Base-by-base conservation (phyloP, 2,329 filamentous ascomycete genomes). In the Fusarium luffae region DNA sequence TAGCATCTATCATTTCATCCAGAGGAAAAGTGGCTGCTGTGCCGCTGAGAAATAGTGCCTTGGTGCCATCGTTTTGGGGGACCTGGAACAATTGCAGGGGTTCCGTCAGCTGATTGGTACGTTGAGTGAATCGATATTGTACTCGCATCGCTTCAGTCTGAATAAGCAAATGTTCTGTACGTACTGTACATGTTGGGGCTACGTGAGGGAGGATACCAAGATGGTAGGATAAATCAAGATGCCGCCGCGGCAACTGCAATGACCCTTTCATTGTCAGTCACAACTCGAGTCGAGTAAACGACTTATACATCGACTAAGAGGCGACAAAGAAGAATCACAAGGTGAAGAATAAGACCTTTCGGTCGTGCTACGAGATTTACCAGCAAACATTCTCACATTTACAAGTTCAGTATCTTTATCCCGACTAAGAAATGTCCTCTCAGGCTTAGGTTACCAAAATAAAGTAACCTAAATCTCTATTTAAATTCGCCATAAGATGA, bases 81-180 rank as follows among this genome's bases (percentile, higher is more conserved):
- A 42, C 49, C 32, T 52, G 49, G 59, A 62, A 47, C 40, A 34
- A n/a, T 54, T 47, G 48, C 71, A 75, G 54, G 64, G 70, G 61
- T 48, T 50, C 23, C 19, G 44, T 55, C 42, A 51, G 41, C 63
- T 59, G 48, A 66, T 64, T 60, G 50, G 59, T 13, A 47, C 18
- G 41, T 16, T 41, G 32, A 43, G 28, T 44, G 54, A 71, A 57
- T 55, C 48, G 7, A 37, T 11, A 37, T 48, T 48, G 25, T 57
- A 14, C 11, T 47, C n/a, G 25, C 18, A 32, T 18, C 14, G 44
- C 23, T 49, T 32, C 28, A 32, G 28, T 16, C 9, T 8, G 10
- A 37, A 37, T n/a, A 37, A 37, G 34, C 34, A n/a, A 37, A n/a
- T 18, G 34, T 12, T n/a, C 34, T 37, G 34, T 37, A n/a, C 34